phyloP scores from a whole-genome alignment of 2,329 filamentous ascomycete species.

The Trichoderma oligosporum region DNA sequence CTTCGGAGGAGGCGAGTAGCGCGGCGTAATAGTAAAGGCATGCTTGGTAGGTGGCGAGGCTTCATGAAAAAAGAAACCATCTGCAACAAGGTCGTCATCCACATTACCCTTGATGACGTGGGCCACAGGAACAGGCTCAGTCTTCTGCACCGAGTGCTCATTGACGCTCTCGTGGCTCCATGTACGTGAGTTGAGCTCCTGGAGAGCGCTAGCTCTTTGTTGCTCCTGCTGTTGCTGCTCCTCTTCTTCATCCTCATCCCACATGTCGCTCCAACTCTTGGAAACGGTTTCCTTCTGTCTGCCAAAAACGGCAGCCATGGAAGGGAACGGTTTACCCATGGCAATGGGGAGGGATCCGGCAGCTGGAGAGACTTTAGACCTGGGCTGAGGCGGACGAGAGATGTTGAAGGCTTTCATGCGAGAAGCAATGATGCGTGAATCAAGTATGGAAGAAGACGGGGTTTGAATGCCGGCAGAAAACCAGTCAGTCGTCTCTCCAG shows the following conservation, averaged over 20 bases:
- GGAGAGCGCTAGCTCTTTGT: conserved; percentile 45
- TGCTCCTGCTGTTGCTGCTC: conserved; percentile 63
- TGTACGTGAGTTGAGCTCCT: conserved; percentile 68
- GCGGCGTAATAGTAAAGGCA: conserved; percentile 40
- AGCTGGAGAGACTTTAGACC: conserved; percentile 50
- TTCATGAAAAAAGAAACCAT: conserved; percentile 72
- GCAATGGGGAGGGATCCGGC: conserved; percentile 73
- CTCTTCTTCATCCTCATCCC: conserved; percentile 85
- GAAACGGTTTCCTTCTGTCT: conserved; percentile 75
- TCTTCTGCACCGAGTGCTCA: conserved; percentile 28
- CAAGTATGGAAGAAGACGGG: conserved; percentile 78
- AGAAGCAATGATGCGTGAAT: conserved; percentile 74
- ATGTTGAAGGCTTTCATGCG: conserved; percentile 74
- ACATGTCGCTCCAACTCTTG: conserved; percentile 99
- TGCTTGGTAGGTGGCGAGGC: conserved; percentile 40
- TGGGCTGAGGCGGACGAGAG: conserved; percentile 37
- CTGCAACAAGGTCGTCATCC: conserved; percentile 62
- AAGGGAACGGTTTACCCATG: conserved; percentile 70
- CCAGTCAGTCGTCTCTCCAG: conserved; percentile 70
- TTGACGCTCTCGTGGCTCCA: conserved; percentile 75
- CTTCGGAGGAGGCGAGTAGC: conserved; percentile 66
- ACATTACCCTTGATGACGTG: conserved; percentile 47
- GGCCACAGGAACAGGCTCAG: conserved; percentile 23
- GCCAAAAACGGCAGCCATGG: conserved; percentile 77
- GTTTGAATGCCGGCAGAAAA: conserved; percentile 72